Conservation (phyloP, 108 stramenopile genomes). For the Cyclotella sp. region DNA sequence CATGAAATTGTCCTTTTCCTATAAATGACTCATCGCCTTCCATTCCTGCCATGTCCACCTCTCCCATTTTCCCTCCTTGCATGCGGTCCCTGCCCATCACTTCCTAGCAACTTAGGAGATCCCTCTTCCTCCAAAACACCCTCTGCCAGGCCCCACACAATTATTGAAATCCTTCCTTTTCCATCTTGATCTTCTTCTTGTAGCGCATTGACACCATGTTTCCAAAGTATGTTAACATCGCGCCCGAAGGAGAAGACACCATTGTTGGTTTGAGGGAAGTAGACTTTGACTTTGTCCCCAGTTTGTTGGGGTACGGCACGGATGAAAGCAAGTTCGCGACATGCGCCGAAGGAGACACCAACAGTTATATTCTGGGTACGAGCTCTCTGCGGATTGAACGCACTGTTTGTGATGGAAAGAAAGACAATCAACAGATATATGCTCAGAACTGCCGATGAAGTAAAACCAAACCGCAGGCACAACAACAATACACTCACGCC, state of each 20-base stretch:
- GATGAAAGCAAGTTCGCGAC: slow-evolving; percentile 84
- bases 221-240: slow-evolving; percentile 86
- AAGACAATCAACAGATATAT: neutral
- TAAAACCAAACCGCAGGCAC: slow-evolving; percentile 5
- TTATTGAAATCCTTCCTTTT: slow-evolving; percentile 83
- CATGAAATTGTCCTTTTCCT: too few species aligned
- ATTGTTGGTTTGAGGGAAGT: slow-evolving; percentile 92
- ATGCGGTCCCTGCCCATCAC: slow-evolving; percentile 78
- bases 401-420: slow-evolving; percentile 28
- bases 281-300: slow-evolving; percentile 62
- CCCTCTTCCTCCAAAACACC: slow-evolving; percentile 76
- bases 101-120: slow-evolving; percentile 77
- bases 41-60: slow-evolving; percentile 6
- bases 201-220: slow-evolving; percentile 85
- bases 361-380: slow-evolving; percentile 88
- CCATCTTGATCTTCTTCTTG: slow-evolving; percentile 66
- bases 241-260: slow-evolving; percentile 86
- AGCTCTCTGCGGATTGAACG: slow-evolving; percentile 83
- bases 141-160: slow-evolving; percentile 82
- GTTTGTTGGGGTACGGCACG: slow-evolving; percentile 52
- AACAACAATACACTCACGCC: slow-evolving; percentile 46
- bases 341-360: slow-evolving; percentile 81
- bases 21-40: neutral
- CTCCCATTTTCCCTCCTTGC: slow-evolving; percentile 31
- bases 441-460: neutral